phyloP scores from a whole-genome alignment of 1,139 yeast genomes.

The Sugiyamaella neomexicana region DNA sequence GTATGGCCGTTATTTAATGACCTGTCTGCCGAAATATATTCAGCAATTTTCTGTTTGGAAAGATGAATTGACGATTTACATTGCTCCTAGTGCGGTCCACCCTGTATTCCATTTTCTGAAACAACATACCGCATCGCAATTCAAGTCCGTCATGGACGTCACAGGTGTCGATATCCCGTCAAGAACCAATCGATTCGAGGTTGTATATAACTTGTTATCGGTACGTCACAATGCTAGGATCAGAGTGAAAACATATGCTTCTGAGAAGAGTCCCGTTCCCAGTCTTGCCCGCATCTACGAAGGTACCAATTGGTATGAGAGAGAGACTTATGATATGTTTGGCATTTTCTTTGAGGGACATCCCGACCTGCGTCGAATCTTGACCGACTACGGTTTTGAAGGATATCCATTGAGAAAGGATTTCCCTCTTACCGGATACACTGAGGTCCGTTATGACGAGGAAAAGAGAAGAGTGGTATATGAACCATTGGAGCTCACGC shows the following conservation, averaged over 20 bases:
- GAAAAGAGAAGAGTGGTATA: slow-evolving; percentile 88
- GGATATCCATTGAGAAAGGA: slow-evolving; percentile 92
- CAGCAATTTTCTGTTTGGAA: slow-evolving; percentile 90
- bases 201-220: slow-evolving; percentile 77
- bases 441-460: slow-evolving; percentile 86
- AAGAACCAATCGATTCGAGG: slow-evolving; percentile 81
- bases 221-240: slow-evolving; percentile 85
- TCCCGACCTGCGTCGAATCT: slow-evolving; percentile 85
- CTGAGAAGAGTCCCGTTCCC: slow-evolving; percentile 80
- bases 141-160: slow-evolving; percentile 73
- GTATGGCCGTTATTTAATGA: slow-evolving; percentile 77
- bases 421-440: slow-evolving; percentile 90
- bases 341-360: slow-evolving; percentile 87
- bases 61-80: slow-evolving; percentile 76
- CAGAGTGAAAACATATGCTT: slow-evolving; percentile 86
- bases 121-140: slow-evolving; percentile 80
- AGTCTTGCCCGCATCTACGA: slow-evolving; percentile 66
- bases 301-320: slow-evolving; percentile 89
- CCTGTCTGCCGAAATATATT: slow-evolving; percentile 76
- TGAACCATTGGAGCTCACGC: slow-evolving; percentile 87
- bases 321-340: slow-evolving; percentile 84
- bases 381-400: slow-evolving; percentile 91
- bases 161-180: slow-evolving; percentile 89
- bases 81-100: slow-evolving; percentile 72
- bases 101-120: slow-evolving; percentile 70